phyloP scores from a whole-genome alignment of 805 yeast species.

The Peterozyma toletana region DNA sequence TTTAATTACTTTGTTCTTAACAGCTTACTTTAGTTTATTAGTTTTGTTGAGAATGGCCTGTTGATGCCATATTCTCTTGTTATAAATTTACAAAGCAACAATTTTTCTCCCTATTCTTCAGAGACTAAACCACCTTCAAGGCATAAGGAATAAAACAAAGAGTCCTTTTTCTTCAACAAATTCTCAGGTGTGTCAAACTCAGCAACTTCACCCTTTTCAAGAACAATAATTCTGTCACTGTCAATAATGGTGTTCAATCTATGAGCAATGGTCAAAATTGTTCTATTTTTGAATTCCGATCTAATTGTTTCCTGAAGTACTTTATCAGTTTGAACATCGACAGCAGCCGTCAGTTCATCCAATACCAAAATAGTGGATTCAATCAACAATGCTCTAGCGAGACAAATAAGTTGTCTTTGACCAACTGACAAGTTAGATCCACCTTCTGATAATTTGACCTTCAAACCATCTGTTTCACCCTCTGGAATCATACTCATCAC shows the following conservation, averaged over 20 bases:
- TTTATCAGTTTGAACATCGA: slow-evolving; percentile 66
- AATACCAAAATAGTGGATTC: slow-evolving; percentile 48
- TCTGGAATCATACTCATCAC: slow-evolving; percentile 37
- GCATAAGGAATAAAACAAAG: slow-evolving; percentile 65
- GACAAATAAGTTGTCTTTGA: slow-evolving; percentile 57
- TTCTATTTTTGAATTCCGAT: slow-evolving; percentile 54
- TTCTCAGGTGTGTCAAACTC: slow-evolving; percentile 58
- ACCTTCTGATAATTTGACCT: slow-evolving; percentile 53
- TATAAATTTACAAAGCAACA: too few species aligned
- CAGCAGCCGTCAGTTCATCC: slow-evolving; percentile 75
- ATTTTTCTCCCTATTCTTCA: slow-evolving; percentile 3
- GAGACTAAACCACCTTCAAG: slow-evolving; percentile 57
- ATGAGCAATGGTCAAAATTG: slow-evolving; percentile 67
- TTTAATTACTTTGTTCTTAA: too few species aligned
- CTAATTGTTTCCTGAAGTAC: slow-evolving; percentile 62
- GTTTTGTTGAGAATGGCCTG: too few species aligned
- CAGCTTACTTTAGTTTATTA: too few species aligned
- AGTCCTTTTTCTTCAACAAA: slow-evolving; percentile 49
- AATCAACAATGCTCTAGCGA: slow-evolving; percentile 58
- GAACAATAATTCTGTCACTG: slow-evolving; percentile 56
- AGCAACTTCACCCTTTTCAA: slow-evolving; percentile 58
- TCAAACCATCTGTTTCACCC: slow-evolving; percentile 33
- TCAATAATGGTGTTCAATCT: slow-evolving; percentile 66
- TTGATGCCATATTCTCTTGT: too few species aligned
- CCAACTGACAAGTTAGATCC: slow-evolving; percentile 56